These are phyloP conservation scores for Fusarium buxicola DNA, from an alignment of 2,329 filamentous ascomycete species.

Conservation along the genomic window DNA sequence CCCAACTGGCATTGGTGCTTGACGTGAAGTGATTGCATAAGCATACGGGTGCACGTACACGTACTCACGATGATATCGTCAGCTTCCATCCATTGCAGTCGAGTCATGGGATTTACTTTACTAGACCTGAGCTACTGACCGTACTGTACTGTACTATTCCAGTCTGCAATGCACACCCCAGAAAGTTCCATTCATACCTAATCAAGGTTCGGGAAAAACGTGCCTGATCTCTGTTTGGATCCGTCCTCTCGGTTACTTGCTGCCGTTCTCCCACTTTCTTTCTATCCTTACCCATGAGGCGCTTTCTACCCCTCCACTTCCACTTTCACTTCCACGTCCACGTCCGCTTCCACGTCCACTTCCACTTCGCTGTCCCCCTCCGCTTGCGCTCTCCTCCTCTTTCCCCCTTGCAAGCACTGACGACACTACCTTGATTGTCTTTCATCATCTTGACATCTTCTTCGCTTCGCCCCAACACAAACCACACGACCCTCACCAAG, in stretches of 20 bases:
- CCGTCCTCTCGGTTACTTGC: too few species aligned
- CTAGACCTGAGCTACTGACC: not conserved
- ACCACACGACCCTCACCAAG: slow-evolving; percentile 2
- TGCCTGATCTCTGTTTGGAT: too few species aligned
- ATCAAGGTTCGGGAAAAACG: too few species aligned
- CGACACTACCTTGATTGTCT: slow-evolving; percentile 6
- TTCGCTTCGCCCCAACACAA: not conserved
- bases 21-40: slow-evolving; percentile 33
- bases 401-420: not conserved
- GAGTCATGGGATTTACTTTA: slow-evolving; percentile 41
- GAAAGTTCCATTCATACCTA: not conserved
- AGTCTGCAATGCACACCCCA: slow-evolving; percentile 2
- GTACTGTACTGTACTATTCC: not conserved
- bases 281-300: too few species aligned
- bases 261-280: not conserved
- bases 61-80: slow-evolving; percentile 21
- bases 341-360: not conserved
- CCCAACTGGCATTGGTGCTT: slow-evolving; percentile 17
- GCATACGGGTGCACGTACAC: too few species aligned
- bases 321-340: too few species aligned
- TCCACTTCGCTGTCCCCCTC: not conserved
- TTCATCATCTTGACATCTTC: slow-evolving; percentile 21
- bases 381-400: slow-evolving; percentile 6
- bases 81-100: slow-evolving; percentile 24
- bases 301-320: too few species aligned